Evolutionary conservation across 805 yeast genomes (phyloP).

Genomic region (Wickerhamomyces mucosus): DNA sequence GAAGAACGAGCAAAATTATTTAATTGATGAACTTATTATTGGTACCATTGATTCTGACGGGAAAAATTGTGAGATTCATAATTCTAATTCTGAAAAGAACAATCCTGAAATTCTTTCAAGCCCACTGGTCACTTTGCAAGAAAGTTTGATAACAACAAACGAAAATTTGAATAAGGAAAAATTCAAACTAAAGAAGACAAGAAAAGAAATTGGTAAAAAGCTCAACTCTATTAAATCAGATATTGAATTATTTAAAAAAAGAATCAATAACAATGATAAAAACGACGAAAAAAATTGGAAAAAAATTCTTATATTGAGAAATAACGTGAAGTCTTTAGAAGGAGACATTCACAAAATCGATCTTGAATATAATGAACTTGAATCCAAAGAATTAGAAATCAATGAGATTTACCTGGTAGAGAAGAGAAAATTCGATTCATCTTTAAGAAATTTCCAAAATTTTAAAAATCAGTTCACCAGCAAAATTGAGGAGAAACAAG

Average conservation of each 20-base stretch:
- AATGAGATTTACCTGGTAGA: constrained; percentile 29
- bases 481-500: constrained; percentile 16
- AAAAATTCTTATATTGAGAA: constrained; percentile 13
- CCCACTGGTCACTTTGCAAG: constrained; percentile 56
- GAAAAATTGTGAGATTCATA: constrained; percentile 17
- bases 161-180: constrained; percentile 50
- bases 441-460: constrained; percentile 22
- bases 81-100: constrained; percentile 13
- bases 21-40: constrained; percentile 30
- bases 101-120: constrained; percentile 31
- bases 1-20: constrained; percentile 21
- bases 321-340: constrained; percentile 17
- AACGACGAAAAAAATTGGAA: constrained; percentile 43
- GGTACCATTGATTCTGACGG: constrained; percentile 24
- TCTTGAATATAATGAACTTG: constrained; percentile 7
- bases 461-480: constrained; percentile 22
- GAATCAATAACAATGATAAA: constrained; percentile 36
- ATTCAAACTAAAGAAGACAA: constrained; percentile 43
- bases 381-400: constrained; percentile 24
- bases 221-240: constrained; percentile 43
- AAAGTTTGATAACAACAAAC: constrained; percentile 55
- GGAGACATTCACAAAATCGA: constrained; percentile 16
- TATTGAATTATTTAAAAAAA: constrained; percentile 41
- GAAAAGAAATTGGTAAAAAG: constrained; percentile 49
- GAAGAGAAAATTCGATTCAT: constrained; percentile 29